Base-by-base conservation (phyloP, 2,329 filamentous ascomycete genomes). In the Xylaria sp. region DNA sequence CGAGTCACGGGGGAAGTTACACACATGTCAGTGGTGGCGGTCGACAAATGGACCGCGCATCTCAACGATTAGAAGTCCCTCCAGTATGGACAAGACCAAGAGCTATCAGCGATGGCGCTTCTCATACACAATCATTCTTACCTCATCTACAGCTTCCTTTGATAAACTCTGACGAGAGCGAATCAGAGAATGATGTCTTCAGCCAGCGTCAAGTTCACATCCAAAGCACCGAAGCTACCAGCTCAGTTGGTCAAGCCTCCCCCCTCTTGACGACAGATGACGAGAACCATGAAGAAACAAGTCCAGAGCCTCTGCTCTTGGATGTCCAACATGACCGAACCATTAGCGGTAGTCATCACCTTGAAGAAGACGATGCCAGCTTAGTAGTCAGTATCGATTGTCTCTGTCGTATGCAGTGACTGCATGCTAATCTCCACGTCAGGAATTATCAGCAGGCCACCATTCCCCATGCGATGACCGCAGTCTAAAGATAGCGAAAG, bases 161-260 rank as follows among this genome's bases (percentile, higher is more conserved):
- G 25, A n/a, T 54, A 10, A 54, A 25, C 25, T n/a, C 51, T 18
- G 51, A 54, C 28, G 51, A 33, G 25, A 54, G 51, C n/a, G 51
- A 54, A 33, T 31, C 25, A 15, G 51, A 54, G 23, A 54, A 31
- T 7, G 28, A 54, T 7, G 28, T 54, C 28, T 54, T 54, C 28
- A 54, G 51, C 9, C 6, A 12, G 7, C 13, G 25, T n/a, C 13
- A 54, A n/a, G 51, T 25, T 31, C 25, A 5, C 7, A 9, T 33
- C 51, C 51, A 54, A n/a, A 54, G 51, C 28, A 54, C 51, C 25
- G 5, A 54, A 54, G 51, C 51, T 33, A 54, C 51, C 7, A 54
- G 51, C n/a, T 54, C 25, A 3, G 13, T 54, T 9, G 51, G 28
- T n/a, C 28, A n/a, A 12, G 51, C 25, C 10, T 54, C 51, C 18